Evolutionary conservation across 495 filamentous ascomycete species (phyloP), one percentile per base, ranked within the genome.

Genomic region (Podospora sp.): DNA sequence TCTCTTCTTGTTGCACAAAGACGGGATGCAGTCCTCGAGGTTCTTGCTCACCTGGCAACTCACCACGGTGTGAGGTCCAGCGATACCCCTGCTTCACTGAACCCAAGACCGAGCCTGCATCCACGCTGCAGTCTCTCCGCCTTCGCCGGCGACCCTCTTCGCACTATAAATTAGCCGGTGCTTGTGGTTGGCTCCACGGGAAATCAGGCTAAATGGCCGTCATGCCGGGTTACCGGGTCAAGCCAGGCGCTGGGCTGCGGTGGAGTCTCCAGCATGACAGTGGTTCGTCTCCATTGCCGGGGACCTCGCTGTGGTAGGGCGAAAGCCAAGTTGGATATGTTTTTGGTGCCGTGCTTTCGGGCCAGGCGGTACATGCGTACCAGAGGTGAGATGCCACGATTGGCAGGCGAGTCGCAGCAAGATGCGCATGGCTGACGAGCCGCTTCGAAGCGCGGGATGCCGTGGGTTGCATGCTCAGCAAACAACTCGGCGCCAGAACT

Each of bases 161-260:
- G 24, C 56, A 9, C 36, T 16, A 14, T 50, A 26, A 71, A 75
- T 77, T 77, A 77, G 62, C 75, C 75, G 63, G 67, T 20, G 22
- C n/a, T 36, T 67, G 49, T 72, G 73, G 68, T 72, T 72, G 70
- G 71, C 59, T 18, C 52, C 53, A 62, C 62, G 71, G 63, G n/a
- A 65, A 68, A 74, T 68, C 61, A 70, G 75, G 69, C 70, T 74
- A 75, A 77, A 75, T 72, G 46, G 65, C 60, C 35, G 49, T 63
- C 72, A 57, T 65, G 71, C 73, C 69, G 75, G 75, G 69, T 71
- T 73, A 65, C 73, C 75, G 71, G 73, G 75, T 74, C 71, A 71
- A 74, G 61, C 71, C 69, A 36, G 67, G 12, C 53, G 58, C 29
- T 29, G 58, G 60, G 63, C 36, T 4, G 63, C 65, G 65, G 62